phyloP scores from a whole-genome alignment of 2,329 filamentous ascomycete genomes.

The Verticillium albo-atrum region DNA sequence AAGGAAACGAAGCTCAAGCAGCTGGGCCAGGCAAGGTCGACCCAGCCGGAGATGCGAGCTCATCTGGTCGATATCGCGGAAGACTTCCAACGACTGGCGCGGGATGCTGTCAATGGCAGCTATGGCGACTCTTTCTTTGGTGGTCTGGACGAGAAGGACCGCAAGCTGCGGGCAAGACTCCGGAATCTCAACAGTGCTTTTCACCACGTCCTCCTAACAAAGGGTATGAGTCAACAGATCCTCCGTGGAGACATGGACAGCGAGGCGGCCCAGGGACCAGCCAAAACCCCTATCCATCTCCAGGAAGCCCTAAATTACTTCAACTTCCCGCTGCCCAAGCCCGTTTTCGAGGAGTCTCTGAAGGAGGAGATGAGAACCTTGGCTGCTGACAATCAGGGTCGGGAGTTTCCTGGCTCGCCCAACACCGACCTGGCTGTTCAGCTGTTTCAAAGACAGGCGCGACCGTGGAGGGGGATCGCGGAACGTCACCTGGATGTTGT shows the following conservation, averaged over 20 bases:
- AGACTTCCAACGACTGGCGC: constrained; percentile 20
- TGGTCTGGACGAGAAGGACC: constrained; percentile 12
- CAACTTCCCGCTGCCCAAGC: background rate
- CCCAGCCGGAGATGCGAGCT: constrained; percentile 15
- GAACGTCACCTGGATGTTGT: constrained; percentile 42
- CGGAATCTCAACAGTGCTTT: constrained; percentile 17
- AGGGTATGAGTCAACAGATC: constrained; percentile 11
- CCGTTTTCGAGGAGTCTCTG: constrained; percentile 1
- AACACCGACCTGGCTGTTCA: constrained; percentile 54
- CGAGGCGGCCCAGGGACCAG: background rate
- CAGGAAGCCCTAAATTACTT: background rate
- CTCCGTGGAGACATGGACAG: background rate
- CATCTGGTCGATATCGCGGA: constrained; percentile 18
- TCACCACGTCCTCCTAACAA: constrained; percentile 14
- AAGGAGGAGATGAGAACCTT: constrained; percentile 25
- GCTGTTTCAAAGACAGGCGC: constrained; percentile 55
- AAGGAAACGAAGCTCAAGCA: constrained; percentile 16
- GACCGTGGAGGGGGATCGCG: constrained; percentile 46
- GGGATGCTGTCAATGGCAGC: constrained; percentile 19
- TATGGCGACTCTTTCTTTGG: constrained; percentile 26
- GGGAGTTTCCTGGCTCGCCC: constrained; percentile 57
- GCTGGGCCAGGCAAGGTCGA: constrained; percentile 17
- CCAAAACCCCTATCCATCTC: background rate
- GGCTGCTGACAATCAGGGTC: constrained; percentile 35
- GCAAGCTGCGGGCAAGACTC: constrained; percentile 18